Evolutionary conservation across 495 filamentous ascomycete genomes (phyloP).

Genomic region (Penicillium coprophilum): DNA sequence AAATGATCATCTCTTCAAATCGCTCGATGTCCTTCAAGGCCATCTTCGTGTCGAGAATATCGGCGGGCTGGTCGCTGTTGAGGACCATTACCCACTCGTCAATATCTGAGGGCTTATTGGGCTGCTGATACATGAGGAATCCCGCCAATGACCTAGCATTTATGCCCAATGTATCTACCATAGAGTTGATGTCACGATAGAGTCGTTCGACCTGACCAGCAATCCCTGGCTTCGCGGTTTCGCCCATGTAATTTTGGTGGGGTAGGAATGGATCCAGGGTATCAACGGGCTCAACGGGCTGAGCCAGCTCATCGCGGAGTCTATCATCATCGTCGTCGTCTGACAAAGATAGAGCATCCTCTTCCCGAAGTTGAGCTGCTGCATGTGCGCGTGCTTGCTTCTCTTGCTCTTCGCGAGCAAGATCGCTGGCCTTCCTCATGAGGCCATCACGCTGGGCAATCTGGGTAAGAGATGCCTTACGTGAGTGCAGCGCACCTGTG

Average conservation of each 20-base stretch:
- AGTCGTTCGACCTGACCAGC: slow-evolving; percentile 79
- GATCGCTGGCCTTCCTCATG: slow-evolving; percentile 27
- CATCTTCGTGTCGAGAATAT: slow-evolving; percentile 61
- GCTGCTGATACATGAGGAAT: slow-evolving; percentile 62
- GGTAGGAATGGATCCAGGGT: slow-evolving; percentile 64
- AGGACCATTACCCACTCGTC: slow-evolving; percentile 34
- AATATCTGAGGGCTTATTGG: slow-evolving; percentile 56
- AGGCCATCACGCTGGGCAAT: slow-evolving; percentile 35
- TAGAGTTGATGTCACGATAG: slow-evolving; percentile 91
- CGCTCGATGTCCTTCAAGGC: slow-evolving; percentile 67
- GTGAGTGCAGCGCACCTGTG: slow-evolving; percentile 37
- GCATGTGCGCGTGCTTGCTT: slow-evolving; percentile 30
- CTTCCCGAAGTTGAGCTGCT: slow-evolving; percentile 38
- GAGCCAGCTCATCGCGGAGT: slow-evolving; percentile 56
- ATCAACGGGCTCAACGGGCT: slow-evolving; percentile 50
- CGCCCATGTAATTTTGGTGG: slow-evolving; percentile 65
- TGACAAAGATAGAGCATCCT: slow-evolving; percentile 45
- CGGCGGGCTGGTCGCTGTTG: slow-evolving; percentile 42
- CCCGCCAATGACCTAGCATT: slow-evolving; percentile 74
- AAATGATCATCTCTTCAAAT: slow-evolving; percentile 56
- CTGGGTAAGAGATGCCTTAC: slow-evolving; percentile 43
- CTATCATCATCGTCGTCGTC: slow-evolving; percentile 65
- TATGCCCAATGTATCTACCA: slow-evolving; percentile 89
- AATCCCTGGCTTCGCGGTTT: slow-evolving; percentile 58
- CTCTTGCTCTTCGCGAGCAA: slow-evolving; percentile 35